Percentiles rank a stretch among this genome's conserved stretches.
phyloP scores from a whole-genome alignment of 192 early-diverging fungal genomes.

The Funneliformis mosseae region DNA sequence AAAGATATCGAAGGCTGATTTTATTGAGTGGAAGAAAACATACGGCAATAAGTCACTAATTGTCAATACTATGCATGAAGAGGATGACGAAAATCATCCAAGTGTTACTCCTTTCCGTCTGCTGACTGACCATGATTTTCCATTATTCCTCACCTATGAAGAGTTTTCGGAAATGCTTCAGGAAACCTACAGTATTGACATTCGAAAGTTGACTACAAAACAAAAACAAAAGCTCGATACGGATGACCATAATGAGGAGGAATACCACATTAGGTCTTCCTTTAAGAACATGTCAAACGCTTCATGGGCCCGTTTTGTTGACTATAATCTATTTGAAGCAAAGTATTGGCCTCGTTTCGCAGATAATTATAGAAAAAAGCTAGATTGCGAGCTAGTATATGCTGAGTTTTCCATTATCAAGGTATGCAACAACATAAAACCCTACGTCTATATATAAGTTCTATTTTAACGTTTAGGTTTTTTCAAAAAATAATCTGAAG shows the following conservation, averaged over 20 bases:
- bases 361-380: not conserved
- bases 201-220: not conserved
- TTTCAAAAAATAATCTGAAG: not conserved
- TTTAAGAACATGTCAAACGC: not conserved
- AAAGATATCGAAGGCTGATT: not conserved
- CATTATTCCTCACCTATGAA: conserved; percentile 6
- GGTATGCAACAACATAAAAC: not conserved
- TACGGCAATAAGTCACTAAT: not conserved
- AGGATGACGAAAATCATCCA: not conserved
- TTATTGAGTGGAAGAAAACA: not conserved
- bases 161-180: conserved; percentile 22
- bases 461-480: not conserved
- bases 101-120: not conserved
- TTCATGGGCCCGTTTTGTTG: not conserved
- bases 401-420: conserved; percentile 22
- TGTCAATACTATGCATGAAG: not conserved
- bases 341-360: not conserved
- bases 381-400: not conserved
- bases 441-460: not conserved
- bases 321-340: not conserved
- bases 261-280: not conserved
- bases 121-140: not conserved
- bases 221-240: not conserved
- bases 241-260: not conserved
- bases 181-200: conserved; percentile 1